Percentiles rank a stretch among this genome's conserved stretches.
Conservation (phyloP, 2,329 filamentous ascomycete species). For the Fusarium oxysporum region DNA sequence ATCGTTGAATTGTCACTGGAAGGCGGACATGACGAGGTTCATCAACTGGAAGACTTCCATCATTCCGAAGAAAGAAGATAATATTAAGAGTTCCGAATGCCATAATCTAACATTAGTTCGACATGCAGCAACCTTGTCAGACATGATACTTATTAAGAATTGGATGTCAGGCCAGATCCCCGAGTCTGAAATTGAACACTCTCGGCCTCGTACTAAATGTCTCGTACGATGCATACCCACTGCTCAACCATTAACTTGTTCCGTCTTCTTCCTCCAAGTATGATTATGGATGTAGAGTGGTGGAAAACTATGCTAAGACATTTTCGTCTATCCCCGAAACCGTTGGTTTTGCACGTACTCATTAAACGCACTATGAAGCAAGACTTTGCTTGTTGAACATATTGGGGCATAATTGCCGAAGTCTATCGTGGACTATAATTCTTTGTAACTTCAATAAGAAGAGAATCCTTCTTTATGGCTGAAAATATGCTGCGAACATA, state of each 20-base stretch:
- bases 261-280: constrained; percentile 15
- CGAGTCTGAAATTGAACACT: constrained; percentile 7
- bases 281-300: neutral
- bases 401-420: constrained; percentile 9
- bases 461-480: neutral
- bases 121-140: neutral
- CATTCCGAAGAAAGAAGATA: neutral
- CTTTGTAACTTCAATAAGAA: neutral
- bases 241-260: constrained; percentile 12
- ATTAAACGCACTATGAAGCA: constrained; percentile 1
- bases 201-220: constrained; percentile 15
- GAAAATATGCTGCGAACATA: neutral
- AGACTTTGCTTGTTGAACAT: neutral
- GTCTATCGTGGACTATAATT: neutral
- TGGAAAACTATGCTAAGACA: neutral
- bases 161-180: constrained; percentile 1
- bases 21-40: neutral
- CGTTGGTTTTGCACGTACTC: neutral
- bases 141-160: neutral
- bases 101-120: neutral
- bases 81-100: neutral
- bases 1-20: neutral
- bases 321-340: constrained; percentile 1
- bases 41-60: neutral
- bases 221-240: constrained; percentile 41